Base-by-base conservation (phyloP, 2,329 filamentous ascomycete genomes). In the Exophiala bonariae region DNA sequence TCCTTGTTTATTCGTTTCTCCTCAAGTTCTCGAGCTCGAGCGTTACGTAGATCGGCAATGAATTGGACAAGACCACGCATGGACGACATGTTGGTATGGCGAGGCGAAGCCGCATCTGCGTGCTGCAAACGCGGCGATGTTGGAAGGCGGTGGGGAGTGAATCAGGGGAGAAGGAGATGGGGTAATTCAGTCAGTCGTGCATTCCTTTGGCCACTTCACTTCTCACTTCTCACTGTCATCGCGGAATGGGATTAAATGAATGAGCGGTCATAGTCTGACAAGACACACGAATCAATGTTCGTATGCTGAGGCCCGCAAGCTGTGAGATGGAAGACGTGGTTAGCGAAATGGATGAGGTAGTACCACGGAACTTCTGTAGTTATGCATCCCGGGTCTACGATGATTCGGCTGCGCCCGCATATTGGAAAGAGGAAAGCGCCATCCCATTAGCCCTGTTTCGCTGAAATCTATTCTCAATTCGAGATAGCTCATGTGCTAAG, bases 1-100 rank as follows among this genome's bases (percentile, higher is more conserved):
- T 99, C 93, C 76, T 99, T 99, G 72, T 99, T 99, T 75, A 99
- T 97, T 66, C 93, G 82, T 79, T 99, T 99, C 77, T 99, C 93
- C 69, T 99, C 93, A 55, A 99, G 75, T 68, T 99, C 93, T 54
- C 95, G 82, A 37, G 95, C 93, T 68, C 93, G 81, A 44, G 93
- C 93, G 69, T 99, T 99, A 66, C 93, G 80, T 63, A 99, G 70
- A 68, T 99, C 93, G 53, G 93, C 93, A 67, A 99, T 99, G 74
- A 99, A 99, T 67, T 96, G 95, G 38, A 99, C 93, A 59, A 99
- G 77, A 20, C 93, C 92, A 70, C 71, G 70, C 73, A 76, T 76
- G 16, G 73, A 75, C 50, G 54, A 57, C 54, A 57, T 57, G 30
- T 28, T 52, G 49, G 32, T 23, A 20, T 40, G 16, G 30, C 9